These are phyloP conservation scores for Pythium apleroticum DNA, from an alignment of 352 stramenopile genomes.

Conservation along the genomic window DNA sequence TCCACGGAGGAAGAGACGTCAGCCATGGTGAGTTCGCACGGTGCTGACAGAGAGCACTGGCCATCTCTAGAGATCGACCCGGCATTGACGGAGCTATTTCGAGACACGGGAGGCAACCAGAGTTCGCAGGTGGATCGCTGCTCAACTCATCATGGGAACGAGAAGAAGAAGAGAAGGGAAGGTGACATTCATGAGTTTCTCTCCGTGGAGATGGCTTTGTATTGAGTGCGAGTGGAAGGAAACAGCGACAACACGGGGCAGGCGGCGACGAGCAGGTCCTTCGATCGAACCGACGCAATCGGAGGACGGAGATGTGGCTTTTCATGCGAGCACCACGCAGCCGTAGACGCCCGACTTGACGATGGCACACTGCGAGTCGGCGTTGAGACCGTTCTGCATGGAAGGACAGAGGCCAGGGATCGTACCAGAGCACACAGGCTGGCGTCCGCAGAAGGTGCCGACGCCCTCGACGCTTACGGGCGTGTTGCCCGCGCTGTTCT, in stretches of 20 bases:
- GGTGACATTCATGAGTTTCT: slow-evolving; percentile 3
- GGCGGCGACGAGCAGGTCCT: neutral
- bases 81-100: slow-evolving; percentile 5
- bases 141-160: no score
- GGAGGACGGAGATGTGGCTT: neutral
- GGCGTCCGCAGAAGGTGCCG: slow-evolving; percentile 13
- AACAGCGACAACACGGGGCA: neutral
- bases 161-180: neutral
- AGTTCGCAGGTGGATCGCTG: no score
- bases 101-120: neutral
- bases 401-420: slow-evolving; percentile 2
- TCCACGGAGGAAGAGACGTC: no score
- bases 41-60: neutral
- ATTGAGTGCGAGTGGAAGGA: neutral
- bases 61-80: no score
- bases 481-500: neutral
- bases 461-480: slow-evolving; percentile 11
- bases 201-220: neutral
- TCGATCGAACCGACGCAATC: neutral
- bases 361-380: slow-evolving; percentile 10
- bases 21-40: neutral
- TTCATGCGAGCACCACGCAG: slow-evolving; percentile 13
- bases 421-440: slow-evolving; percentile 9
- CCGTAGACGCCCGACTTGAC: slow-evolving; percentile 13
- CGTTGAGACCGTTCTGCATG: slow-evolving; percentile 4